Evolutionary conservation across 805 yeast species (phyloP).

Genomic region (Vanderwaltozyma yarrowii): DNA sequence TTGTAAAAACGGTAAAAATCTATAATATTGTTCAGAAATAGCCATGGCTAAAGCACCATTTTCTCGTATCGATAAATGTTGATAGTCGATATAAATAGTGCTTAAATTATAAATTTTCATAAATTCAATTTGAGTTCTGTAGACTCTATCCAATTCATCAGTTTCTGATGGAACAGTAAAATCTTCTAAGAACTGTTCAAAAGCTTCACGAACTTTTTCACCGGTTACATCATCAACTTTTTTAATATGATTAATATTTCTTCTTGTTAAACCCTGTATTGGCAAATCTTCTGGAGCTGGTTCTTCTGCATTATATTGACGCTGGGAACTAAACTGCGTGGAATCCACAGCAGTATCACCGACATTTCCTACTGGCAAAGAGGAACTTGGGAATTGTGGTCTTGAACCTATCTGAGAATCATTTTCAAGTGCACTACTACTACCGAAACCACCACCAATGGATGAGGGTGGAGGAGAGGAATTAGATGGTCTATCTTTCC

Average conservation of each 20-base stretch:
- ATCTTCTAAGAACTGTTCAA: constrained; percentile 72
- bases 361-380: constrained; percentile 13
- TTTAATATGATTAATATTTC: constrained; percentile 60
- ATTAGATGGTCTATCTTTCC: constrained; percentile 14
- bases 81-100: constrained; percentile 78
- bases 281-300: constrained; percentile 16
- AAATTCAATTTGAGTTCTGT: constrained; percentile 69
- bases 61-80: constrained; percentile 63
- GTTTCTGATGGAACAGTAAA: constrained; percentile 36
- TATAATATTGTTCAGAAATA: constrained; percentile 80
- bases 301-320: constrained; percentile 11
- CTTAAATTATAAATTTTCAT: constrained; percentile 67
- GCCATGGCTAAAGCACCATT: constrained; percentile 87
- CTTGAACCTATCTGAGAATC: constrained; percentile 21
- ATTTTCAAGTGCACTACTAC: constrained; percentile 21
- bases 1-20: constrained; percentile 79
- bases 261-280: constrained; percentile 34
- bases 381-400: constrained; percentile 23
- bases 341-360: constrained; percentile 6
- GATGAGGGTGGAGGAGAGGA: constrained; percentile 27
- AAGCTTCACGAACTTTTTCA: constrained; percentile 85
- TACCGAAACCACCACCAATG: constrained; percentile 21
- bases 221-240: constrained; percentile 87
- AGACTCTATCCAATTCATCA: constrained; percentile 41
- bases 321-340: constrained; percentile 20